Conservation (phyloP, 345 rosid genomes). For the Eucalyptus caleyi region DNA sequence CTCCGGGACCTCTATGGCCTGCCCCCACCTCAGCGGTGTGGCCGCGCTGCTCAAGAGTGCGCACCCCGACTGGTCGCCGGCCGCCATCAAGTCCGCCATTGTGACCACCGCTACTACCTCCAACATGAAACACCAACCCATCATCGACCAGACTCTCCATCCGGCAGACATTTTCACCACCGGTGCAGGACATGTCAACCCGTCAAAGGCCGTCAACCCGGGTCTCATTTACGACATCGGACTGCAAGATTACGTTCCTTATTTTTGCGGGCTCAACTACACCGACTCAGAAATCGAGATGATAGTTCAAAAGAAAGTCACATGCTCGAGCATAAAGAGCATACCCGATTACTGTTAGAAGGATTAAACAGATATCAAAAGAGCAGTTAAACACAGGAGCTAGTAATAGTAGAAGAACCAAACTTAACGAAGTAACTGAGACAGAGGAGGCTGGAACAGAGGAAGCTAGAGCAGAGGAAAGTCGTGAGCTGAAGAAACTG, state of each 20-base stretch:
- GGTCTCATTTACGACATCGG: constrained; percentile 49
- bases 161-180: constrained; percentile 38
- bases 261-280: constrained; percentile 31
- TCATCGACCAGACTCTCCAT: constrained; percentile 28
- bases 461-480: too few species aligned
- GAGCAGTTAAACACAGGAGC: too few species aligned
- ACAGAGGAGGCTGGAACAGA: too few species aligned
- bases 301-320: not conserved
- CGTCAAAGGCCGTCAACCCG: constrained; percentile 37
- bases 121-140: constrained; percentile 8
- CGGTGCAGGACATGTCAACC: constrained; percentile 58
- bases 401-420: too few species aligned
- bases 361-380: too few species aligned
- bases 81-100: constrained; percentile 31
- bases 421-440: too few species aligned
- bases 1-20: constrained; percentile 42
- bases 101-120: constrained; percentile 17
- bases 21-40: constrained; percentile 33
- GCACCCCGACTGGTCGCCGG: constrained; percentile 31
- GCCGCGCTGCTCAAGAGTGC: constrained; percentile 26
- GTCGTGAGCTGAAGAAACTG: too few species aligned
- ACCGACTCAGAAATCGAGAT: constrained; percentile 3
- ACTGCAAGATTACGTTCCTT: constrained; percentile 22
- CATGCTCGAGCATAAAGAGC: not conserved
- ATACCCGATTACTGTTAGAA: not conserved